A percentile compares a stretch with the other conserved stretches of the same genome.
phyloP scores from a whole-genome alignment of 441 rosid genomes.

The Adansonia grandidieri region DNA sequence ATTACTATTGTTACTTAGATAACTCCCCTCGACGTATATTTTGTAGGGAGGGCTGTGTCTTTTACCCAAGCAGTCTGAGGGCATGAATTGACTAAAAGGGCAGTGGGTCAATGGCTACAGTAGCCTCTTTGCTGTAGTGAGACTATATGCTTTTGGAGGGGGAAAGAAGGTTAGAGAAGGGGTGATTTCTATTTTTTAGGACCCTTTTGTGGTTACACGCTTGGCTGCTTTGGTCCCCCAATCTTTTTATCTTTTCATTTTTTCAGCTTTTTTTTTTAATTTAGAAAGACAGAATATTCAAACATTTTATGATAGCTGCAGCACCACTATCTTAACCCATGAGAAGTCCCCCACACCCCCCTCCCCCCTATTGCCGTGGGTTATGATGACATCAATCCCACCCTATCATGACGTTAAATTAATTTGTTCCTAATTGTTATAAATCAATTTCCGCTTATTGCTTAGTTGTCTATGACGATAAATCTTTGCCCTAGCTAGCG shows the following conservation, averaged over 20 bases:
- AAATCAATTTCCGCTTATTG: not conserved
- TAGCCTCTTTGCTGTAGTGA: not conserved
- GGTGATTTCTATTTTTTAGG: constrained; percentile 35
- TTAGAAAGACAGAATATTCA: constrained; percentile 36
- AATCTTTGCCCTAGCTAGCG: not conserved
- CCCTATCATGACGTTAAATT: constrained; percentile 57
- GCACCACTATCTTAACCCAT: constrained; percentile 49
- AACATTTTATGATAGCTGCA: constrained; percentile 62
- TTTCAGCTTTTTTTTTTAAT: constrained; percentile 36
- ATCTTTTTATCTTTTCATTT: constrained; percentile 47
- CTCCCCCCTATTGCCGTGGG: constrained; percentile 15
- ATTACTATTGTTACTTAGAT: too few species aligned
- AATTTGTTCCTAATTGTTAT: not conserved
- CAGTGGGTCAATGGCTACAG: not conserved
- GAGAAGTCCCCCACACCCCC: constrained; percentile 21
- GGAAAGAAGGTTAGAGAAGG: constrained; percentile 16
- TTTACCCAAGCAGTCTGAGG: not conserved
- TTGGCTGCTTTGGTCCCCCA: constrained; percentile 80
- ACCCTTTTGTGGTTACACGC: constrained; percentile 65
- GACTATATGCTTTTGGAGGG: not conserved
- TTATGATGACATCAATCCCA: constrained; percentile 61
- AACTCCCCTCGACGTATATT: not conserved
- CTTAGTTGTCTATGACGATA: not conserved
- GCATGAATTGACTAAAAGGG: not conserved
- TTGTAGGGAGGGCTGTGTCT: not conserved